Evolutionary conservation across 2,329 filamentous ascomycete species (phyloP).

Genomic region (Claviceps quebecensis): DNA sequence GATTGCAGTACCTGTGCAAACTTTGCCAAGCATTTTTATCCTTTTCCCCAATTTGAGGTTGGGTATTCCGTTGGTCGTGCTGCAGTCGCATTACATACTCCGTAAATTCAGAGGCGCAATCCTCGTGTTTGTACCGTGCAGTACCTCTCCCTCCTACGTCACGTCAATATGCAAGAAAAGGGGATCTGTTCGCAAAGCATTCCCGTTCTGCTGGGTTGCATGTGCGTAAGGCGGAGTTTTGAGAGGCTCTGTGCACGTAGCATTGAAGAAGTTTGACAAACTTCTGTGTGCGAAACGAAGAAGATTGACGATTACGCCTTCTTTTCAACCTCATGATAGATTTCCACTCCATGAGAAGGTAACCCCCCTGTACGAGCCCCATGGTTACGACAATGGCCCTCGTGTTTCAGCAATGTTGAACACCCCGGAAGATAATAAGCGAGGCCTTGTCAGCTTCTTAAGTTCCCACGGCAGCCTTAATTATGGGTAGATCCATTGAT

Average conservation of each 20-base stretch:
- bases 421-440: not conserved
- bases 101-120: not conserved
- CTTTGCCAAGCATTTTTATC: not conserved
- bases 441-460: not conserved
- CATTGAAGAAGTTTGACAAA: not conserved
- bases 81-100: not conserved
- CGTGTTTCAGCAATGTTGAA: slow-evolving; percentile 1
- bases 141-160: not conserved
- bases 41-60: not conserved
- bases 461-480: not conserved
- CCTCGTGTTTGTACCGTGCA: not conserved
- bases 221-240: not conserved
- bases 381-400: not conserved
- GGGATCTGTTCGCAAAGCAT: not conserved
- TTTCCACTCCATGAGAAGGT: not conserved
- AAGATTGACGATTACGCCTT: not conserved
- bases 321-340: not conserved
- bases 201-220: not conserved
- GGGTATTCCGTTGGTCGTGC: not conserved
- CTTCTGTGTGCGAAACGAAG: not conserved
- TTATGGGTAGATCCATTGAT: too few relatives aligned
- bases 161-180: not conserved
- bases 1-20: not conserved
- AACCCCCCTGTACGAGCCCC: not conserved
- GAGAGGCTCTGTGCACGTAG: not conserved